Base-by-base conservation (phyloP, 495 filamentous ascomycete species). In the Aspergillus bertholletiae region DNA sequence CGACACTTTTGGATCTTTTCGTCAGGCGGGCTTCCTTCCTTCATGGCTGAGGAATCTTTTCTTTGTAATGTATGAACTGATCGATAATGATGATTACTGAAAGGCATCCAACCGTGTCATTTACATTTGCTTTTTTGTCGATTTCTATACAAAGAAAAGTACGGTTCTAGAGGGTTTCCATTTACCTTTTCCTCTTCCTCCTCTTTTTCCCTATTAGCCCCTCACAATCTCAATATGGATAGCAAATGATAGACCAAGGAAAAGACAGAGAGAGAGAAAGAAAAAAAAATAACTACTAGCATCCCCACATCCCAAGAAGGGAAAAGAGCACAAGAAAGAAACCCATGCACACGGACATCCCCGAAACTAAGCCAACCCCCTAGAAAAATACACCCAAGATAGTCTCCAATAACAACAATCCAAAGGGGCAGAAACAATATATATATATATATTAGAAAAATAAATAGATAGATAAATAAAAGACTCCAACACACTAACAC, bases 51-150 rank as follows among this genome's bases (percentile, higher is more conserved):
- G 60, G 67, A 55, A 65, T 68, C 66, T 68, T 69, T 64, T 60
- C 61, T 71, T 71, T 73, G 64, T 72, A 71, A 58, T 70, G 68
- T 74, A 74, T 37, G 34, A 37, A n/a, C 34, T 70, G 69, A 62
- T 70, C 67, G 63, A 74, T 73, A 69, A 74, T 71, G 71, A 74
- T 72, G 67, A 72, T 67, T 71, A 60, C 61, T 54, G 64, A 68
- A 71, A 68, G 63, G 61, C 62, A 67, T 63, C 66, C 61, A 58
- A 49, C 34, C 57, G 62, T 74, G 69, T 74, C 71, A 70, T 52
- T 61, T 68, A 62, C 58, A 48, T 71, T 61, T 63, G 60, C 64
- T 66, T 60, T 59, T 63, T 63, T 63, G 59, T 66, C 57, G 41
- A 61, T 65, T 56, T 63, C 46, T 13, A 58, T 53, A 53, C 34